Evolutionary conservation across 2,329 filamentous ascomycete species (phyloP), one percentile per base, ranked within the genome.

Genomic region (Harringtonia lauricola): DNA sequence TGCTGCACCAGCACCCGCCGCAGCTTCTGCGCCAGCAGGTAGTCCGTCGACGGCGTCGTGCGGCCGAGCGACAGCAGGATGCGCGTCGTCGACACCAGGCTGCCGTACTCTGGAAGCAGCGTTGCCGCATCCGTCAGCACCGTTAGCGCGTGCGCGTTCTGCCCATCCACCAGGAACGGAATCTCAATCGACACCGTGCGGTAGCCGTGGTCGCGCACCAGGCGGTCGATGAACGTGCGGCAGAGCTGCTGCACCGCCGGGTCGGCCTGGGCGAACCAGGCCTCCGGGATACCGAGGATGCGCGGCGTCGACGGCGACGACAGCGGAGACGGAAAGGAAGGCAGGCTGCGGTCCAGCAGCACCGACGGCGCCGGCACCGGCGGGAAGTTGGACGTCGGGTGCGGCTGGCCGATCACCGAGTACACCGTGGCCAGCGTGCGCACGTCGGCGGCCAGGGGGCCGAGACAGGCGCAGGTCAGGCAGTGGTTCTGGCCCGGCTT

Each of bases 81-180:
- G 46, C 78, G 76, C 60, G 81, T 86, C 0, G 78, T 67, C 0
- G 76, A 63, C 0, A 78, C 76, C 33, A 82, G 64, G 21, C 69
- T 65, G 6, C 59, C 54, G 1, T 69, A 63, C 4, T 42, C 41
- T 3, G 66, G 47, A 60, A 74, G 52, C 15, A 72, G 51, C 1
- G 67, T 65, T 2, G 68, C 61, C 1, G 60, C 69, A 35, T 89
- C 83, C 8, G 73, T 71, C 42, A 89, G 72, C 48, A 88, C 83
- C 1, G 83, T 86, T 48, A 89, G 61, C 19, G 81, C 79, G 58
- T 89, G 84, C 0, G 83, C 83, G 18, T 76, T 70, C 58, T 87
- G 82, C 19, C 80, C 82, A 52, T 85, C 72, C 12, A 68, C 55
- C 1, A 77, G 52, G 22, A 76, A 67, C 0, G 79, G 79, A 39